These are phyloP conservation scores for Entophlyctis helioformis DNA, from an alignment of 192 early-diverging fungal species.

Conservation along the genomic window DNA sequence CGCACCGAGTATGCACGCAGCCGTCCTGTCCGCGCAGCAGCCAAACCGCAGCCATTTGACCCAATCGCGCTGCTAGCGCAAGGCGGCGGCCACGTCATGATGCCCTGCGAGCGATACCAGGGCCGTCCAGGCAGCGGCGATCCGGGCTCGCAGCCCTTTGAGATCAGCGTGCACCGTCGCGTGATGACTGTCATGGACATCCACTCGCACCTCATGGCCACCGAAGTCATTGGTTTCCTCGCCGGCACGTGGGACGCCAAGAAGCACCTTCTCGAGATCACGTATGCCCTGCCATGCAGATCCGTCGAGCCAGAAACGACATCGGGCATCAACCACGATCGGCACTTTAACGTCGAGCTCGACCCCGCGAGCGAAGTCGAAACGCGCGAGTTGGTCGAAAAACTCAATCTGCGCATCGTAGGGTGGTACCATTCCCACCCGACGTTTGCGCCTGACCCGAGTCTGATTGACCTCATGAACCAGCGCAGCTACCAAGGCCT, in stretches of 20 bases:
- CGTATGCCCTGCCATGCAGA: conserved; percentile 56
- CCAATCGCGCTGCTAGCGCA: no score
- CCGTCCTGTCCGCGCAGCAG: no score
- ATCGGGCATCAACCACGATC: no score
- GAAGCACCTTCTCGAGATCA: conserved; percentile 23
- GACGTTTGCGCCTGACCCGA: conserved; percentile 76
- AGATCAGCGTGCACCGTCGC: conserved; percentile 56
- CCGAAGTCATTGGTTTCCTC: conserved; percentile 82
- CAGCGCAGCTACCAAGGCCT: conserved; percentile 75
- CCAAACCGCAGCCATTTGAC: no score
- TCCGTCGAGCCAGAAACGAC: conserved; percentile 56
- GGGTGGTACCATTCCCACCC: conserved; percentile 97
- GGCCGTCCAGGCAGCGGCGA: conserved; percentile 53
- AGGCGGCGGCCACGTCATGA: conserved; percentile 10
- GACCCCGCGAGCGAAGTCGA: conserved; percentile 69
- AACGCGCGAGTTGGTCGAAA: conserved; percentile 60
- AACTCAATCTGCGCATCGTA: conserved; percentile 61
- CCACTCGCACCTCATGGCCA: conserved; percentile 79
- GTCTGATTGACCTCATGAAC: conserved; percentile 79
- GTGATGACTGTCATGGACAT: conserved; percentile 81
- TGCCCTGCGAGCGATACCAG: conserved; percentile 55
- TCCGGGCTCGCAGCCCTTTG: conserved; percentile 69
- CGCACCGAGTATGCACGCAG: no score
- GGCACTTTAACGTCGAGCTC: conserved; percentile 84
- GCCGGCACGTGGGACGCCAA: conserved; percentile 62